These are phyloP conservation scores for Trichoderma sp. DNA, from an alignment of 2,329 filamentous ascomycete genomes.

Conservation along the genomic window DNA sequence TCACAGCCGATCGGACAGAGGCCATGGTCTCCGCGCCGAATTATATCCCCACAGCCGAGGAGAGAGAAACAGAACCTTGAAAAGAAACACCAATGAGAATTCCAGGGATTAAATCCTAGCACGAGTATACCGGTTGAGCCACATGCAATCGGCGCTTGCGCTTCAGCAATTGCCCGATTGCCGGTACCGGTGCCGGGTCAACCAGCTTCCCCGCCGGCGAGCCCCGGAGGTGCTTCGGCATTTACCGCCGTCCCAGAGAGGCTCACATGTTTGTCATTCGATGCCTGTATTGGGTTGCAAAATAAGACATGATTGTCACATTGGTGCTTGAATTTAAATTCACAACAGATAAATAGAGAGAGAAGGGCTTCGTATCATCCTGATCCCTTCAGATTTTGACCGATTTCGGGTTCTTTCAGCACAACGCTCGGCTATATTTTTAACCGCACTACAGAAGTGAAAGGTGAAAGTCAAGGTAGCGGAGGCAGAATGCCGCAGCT, in stretches of 20 bases:
- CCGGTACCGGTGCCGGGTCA: constrained; percentile 21
- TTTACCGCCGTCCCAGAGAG: not conserved
- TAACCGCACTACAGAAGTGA: not conserved
- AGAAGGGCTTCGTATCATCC: not conserved
- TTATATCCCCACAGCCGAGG: constrained; percentile 20
- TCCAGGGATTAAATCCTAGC: not conserved
- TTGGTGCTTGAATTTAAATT: not conserved
- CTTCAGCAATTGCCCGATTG: constrained; percentile 19
- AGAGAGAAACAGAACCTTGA: not conserved
- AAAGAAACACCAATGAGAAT: constrained; percentile 5
- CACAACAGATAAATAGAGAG: not conserved
- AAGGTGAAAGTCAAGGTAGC: not conserved
- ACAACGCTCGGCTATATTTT: constrained; percentile 11
- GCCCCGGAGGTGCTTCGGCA: constrained; percentile 16
- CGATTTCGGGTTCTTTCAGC: constrained; percentile 3
- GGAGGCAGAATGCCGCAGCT: constrained; percentile 5
- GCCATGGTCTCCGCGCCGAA: constrained; percentile 20
- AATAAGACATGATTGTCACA: not conserved
- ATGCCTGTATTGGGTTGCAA: not conserved
- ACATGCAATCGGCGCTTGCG: not conserved
- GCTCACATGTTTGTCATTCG: not conserved
- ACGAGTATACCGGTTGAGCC: not conserved
- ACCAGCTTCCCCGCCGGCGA: constrained; percentile 17
- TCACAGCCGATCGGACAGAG: constrained; percentile 33
- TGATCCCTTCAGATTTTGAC: not conserved